These are phyloP conservation scores for Spergularia bocconei DNA, from an alignment of 148 eudicot species.

Conservation along the genomic window DNA sequence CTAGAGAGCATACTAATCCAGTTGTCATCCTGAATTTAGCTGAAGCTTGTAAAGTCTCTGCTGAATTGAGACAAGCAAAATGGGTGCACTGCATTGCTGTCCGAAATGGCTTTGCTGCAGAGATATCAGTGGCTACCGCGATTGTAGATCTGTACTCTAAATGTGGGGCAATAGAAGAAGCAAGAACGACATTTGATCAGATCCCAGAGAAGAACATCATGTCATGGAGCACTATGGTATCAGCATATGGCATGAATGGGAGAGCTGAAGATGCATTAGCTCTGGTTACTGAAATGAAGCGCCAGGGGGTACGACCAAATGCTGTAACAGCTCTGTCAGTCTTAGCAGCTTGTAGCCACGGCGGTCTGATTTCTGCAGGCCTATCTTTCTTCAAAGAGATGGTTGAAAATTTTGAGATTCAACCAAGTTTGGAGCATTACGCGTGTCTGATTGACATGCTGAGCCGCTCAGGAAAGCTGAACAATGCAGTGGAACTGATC, in stretches of 20 bases:
- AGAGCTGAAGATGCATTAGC: slow-evolving; percentile 52
- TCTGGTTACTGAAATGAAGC: slow-evolving; percentile 46
- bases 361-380: slow-evolving; percentile 64
- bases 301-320: slow-evolving; percentile 58
- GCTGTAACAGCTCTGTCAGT: slow-evolving; percentile 60
- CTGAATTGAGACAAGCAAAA: slow-evolving; percentile 55
- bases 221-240: slow-evolving; percentile 74
- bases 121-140: slow-evolving; percentile 69
- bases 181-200: slow-evolving; percentile 56
- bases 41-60: slow-evolving; percentile 64
- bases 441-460: slow-evolving; percentile 81
- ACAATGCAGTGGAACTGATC: slow-evolving; percentile 51
- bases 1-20: slow-evolving; percentile 35
- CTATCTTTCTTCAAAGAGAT: slow-evolving; percentile 50
- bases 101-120: slow-evolving; percentile 45
- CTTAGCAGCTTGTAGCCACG: slow-evolving; percentile 87
- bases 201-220: slow-evolving; percentile 49
- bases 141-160: slow-evolving; percentile 72
- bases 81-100: slow-evolving; percentile 70
- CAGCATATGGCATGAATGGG: slow-evolving; percentile 80
- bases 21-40: slow-evolving; percentile 59
- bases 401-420: slow-evolving; percentile 32
- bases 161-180: slow-evolving; percentile 65
- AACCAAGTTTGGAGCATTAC: slow-evolving; percentile 60
- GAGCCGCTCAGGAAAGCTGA: slow-evolving; percentile 68